phyloP scores from a whole-genome alignment of 176 grass and related monocot genomes.

The Elymus sibiricus region DNA sequence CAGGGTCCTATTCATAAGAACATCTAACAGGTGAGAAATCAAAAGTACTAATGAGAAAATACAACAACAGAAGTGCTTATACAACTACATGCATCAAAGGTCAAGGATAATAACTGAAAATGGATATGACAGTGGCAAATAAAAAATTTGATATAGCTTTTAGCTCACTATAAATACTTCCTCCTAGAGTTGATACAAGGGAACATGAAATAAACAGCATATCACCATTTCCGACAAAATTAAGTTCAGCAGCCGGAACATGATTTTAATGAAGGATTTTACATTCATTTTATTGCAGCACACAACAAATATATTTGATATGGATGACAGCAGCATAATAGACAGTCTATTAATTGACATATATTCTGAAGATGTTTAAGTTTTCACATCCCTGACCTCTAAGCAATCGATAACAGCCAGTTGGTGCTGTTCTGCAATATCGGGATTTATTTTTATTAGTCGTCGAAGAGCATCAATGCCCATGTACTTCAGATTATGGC shows the following conservation, averaged over 20 bases:
- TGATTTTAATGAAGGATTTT: slow-evolving; percentile 10
- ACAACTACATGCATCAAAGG: slow-evolving; percentile 12
- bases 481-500: slow-evolving; percentile 99
- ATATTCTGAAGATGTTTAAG: neutral
- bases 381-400: slow-evolving; percentile 58
- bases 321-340: neutral
- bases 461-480: slow-evolving; percentile 97
- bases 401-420: slow-evolving; percentile 99
- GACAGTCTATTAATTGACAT: neutral
- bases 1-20: slow-evolving; percentile 72
- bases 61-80: neutral
- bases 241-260: neutral
- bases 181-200: neutral
- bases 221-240: neutral
- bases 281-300: slow-evolving; percentile 11
- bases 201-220: neutral
- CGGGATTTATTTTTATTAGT: slow-evolving; percentile 97
- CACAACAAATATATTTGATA: neutral
- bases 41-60: neutral
- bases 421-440: slow-evolving; percentile 99
- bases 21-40: slow-evolving; percentile 21
- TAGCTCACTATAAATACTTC: neutral
- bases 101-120: slow-evolving; percentile 6
- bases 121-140: neutral
- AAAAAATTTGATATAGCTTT: neutral